A percentile compares a stretch with the other conserved stretches of the same genome.
Conservation (phyloP, 768 basidiomycete species). For the Phaeotremella skinneri region DNA sequence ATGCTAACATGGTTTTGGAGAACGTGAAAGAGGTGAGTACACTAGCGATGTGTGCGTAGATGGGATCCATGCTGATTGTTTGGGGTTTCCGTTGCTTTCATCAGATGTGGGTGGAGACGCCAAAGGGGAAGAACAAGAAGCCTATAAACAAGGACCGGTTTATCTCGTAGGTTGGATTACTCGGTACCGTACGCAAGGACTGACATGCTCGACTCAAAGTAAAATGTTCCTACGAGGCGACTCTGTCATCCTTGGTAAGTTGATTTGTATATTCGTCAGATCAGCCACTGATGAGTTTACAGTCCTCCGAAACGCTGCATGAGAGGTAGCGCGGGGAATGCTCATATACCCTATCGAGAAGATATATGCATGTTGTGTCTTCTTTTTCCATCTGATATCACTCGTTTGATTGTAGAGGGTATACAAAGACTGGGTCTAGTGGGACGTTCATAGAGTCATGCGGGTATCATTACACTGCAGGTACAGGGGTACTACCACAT, state of each 20-base stretch:
- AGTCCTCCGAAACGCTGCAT: slow-evolving; percentile 48
- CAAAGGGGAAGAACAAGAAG: slow-evolving; percentile 98
- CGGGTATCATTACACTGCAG: too few relatives aligned
- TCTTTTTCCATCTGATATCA: too few relatives aligned
- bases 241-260: slow-evolving; percentile 88
- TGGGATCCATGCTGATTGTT: background rate
- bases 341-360: too few relatives aligned
- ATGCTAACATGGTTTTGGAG: slow-evolving; percentile 98
- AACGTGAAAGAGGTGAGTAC: slow-evolving; percentile 88
- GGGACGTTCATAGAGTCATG: too few relatives aligned
- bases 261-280: background rate
- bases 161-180: slow-evolving; percentile 57
- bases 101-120: slow-evolving; percentile 98
- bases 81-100: background rate
- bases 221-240: slow-evolving; percentile 99
- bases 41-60: background rate
- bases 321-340: slow-evolving; percentile 2
- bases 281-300: background rate
- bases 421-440: too few relatives aligned
- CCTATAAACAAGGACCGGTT: slow-evolving; percentile 98
- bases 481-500: too few relatives aligned
- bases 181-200: background rate
- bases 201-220: slow-evolving; percentile 53
- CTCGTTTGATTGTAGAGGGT: too few relatives aligned
- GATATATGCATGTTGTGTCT: too few relatives aligned